phyloP scores from a whole-genome alignment of 202 grass and related monocot genomes.

The Eragrostis tef region DNA sequence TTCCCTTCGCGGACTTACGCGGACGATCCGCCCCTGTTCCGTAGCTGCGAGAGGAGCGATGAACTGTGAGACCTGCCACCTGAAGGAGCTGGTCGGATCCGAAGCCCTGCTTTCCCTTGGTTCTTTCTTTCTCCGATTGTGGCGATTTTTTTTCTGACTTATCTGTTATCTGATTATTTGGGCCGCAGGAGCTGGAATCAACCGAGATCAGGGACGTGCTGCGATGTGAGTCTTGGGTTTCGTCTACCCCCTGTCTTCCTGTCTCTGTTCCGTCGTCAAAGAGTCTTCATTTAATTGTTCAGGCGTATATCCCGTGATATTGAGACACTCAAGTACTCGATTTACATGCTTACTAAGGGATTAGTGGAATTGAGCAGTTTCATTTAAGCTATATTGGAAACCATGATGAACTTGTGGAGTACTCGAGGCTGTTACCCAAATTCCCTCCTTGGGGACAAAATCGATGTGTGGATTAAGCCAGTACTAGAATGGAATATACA shows the following conservation, averaged over 20 bases:
- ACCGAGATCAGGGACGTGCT: constrained; percentile 62
- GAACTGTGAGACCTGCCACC: constrained; percentile 77
- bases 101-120: background rate
- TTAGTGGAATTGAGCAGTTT: background rate
- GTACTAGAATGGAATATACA: background rate
- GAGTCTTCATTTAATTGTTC: background rate
- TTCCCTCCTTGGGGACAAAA: background rate
- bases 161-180: background rate
- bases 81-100: constrained; percentile 63
- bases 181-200: constrained; percentile 48
- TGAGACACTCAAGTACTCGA: background rate
- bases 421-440: background rate
- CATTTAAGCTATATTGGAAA: background rate
- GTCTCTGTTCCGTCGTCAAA: background rate
- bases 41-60: constrained; percentile 20
- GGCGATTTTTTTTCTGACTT: background rate
- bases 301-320: background rate
- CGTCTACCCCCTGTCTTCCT: background rate
- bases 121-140: background rate
- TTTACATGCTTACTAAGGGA: background rate
- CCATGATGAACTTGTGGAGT: background rate
- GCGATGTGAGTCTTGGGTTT: constrained; percentile 48
- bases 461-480: background rate
- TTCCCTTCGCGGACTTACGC: background rate
- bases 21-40: background rate